phyloP scores from a whole-genome alignment of 1,284 basidiomycete genomes.

The Trametes versicolor region DNA sequence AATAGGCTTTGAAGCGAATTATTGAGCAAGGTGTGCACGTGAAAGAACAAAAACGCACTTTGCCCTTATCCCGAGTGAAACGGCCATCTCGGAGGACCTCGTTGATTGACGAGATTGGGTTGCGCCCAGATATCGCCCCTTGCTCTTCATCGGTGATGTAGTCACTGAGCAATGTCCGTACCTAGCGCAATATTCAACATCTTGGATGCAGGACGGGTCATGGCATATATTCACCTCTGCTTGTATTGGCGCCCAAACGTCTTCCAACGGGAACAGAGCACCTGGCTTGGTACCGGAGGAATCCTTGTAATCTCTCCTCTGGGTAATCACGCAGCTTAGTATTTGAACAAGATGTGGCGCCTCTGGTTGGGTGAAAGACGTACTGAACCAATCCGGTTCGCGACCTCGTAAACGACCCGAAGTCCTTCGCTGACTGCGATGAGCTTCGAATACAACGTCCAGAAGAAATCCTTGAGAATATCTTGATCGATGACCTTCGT shows the following conservation, averaged over 20 bases:
- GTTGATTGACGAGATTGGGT: conserved; percentile 93
- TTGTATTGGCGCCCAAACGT: conserved; percentile 94
- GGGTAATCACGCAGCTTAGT: conserved; percentile 10
- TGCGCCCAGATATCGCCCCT: conserved; percentile 78
- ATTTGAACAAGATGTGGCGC: background rate
- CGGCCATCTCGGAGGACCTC: conserved; percentile 91
- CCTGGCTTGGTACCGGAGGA: conserved; percentile 79
- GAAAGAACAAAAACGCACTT: conserved; percentile 57
- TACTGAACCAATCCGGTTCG: conserved; percentile 88
- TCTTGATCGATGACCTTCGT: conserved; percentile 84
- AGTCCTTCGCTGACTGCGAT: conserved; percentile 96
- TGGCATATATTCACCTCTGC: conserved; percentile 69
- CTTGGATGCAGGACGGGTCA: conserved; percentile 13
- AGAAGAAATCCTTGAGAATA: conserved; percentile 93
- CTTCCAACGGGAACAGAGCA: conserved; percentile 81
- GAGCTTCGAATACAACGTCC: conserved; percentile 97
- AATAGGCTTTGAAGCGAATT: conserved; percentile 63
- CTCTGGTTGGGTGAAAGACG: conserved; percentile 42
- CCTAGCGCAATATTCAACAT: conserved; percentile 53
- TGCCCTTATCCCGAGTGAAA: conserved; percentile 79
- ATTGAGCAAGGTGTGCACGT: conserved; percentile 1
- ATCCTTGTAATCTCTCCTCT: conserved; percentile 92
- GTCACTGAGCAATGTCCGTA: conserved; percentile 88
- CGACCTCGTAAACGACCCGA: conserved; percentile 91
- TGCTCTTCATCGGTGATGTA: conserved; percentile 93